Percentiles rank a stretch among this genome's conserved stretches.
phyloP scores from a whole-genome alignment of 495 filamentous ascomycete genomes.

The Penicillium dipodomyicola region DNA sequence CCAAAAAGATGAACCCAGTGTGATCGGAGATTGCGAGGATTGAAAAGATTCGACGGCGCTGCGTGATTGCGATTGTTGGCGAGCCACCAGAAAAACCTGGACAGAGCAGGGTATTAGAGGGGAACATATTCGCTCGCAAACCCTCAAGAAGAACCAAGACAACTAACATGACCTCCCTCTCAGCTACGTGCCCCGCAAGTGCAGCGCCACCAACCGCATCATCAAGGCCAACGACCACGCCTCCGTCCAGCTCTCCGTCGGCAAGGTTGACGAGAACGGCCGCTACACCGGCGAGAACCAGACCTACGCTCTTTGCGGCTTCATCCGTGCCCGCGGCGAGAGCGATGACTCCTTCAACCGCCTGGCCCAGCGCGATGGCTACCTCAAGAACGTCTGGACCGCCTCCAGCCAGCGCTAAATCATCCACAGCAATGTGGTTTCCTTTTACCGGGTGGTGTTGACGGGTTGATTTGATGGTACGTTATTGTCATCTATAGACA shows the following conservation, averaged over 20 bases:
- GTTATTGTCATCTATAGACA: not conserved
- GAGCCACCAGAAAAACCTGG: conserved; percentile 14
- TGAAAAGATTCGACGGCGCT: not conserved
- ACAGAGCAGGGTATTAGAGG: conserved; percentile 4
- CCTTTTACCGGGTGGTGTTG: conserved; percentile 24
- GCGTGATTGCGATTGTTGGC: conserved; percentile 5
- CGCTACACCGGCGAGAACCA: conserved; percentile 97
- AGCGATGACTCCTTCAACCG: conserved; percentile 94
- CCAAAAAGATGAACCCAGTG: conserved; percentile 7
- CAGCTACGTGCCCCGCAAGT: conserved; percentile 98
- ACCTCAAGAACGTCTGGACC: conserved; percentile 95
- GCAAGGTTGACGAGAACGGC: conserved; percentile 94
- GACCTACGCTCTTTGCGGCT: conserved; percentile 94
- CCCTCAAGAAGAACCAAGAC: conserved; percentile 2
- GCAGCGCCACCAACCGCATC: conserved; percentile 92
- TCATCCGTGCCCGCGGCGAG: conserved; percentile 97
- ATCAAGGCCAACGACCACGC: conserved; percentile 99
- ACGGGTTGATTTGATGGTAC: conserved; percentile 38
- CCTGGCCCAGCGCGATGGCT: conserved; percentile 90
- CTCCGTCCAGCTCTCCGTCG: conserved; percentile 84
- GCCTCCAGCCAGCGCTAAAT: conserved; percentile 66
- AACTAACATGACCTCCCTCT: conserved; percentile 24
- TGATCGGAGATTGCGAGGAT: not conserved
- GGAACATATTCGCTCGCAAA: conserved; percentile 14
- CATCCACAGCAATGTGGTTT: conserved; percentile 18